phyloP scores from a whole-genome alignment of 2,329 filamentous ascomycete species.

The Teratosphaeria viscida region DNA sequence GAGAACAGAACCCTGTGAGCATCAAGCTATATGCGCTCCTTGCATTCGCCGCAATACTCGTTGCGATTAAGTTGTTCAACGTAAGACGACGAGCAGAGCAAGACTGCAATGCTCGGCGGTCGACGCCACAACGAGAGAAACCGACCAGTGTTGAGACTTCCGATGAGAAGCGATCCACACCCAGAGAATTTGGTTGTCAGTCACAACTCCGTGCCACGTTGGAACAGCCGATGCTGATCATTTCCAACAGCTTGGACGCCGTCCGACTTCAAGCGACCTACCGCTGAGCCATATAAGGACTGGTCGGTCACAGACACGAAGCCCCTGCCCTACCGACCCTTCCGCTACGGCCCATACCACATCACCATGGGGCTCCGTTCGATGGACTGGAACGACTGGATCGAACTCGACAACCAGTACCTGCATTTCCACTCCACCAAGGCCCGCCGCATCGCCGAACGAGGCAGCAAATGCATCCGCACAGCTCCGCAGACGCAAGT shows the following conservation, averaged over 20 bases:
- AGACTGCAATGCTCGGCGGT: neutral
- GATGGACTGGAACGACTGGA: slow-evolving; percentile 64
- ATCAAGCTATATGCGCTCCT: slow-evolving; percentile 5
- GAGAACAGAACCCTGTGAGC: neutral
- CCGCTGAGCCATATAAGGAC: slow-evolving; percentile 50
- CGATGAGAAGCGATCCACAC: slow-evolving; percentile 19
- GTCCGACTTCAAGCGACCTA: slow-evolving; percentile 49
- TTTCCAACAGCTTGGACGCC: slow-evolving; percentile 44
- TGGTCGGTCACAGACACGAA: slow-evolving; percentile 61
- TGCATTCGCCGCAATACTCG: neutral
- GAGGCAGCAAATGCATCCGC: slow-evolving; percentile 55
- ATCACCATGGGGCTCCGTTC: slow-evolving; percentile 68
- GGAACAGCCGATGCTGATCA: neutral
- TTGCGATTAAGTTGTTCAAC: neutral
- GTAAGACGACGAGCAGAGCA: neutral
- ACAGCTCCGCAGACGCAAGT: slow-evolving; percentile 51
- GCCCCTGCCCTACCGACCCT: slow-evolving; percentile 67
- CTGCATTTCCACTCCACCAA: slow-evolving; percentile 64
- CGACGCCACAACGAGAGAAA: slow-evolving; percentile 38
- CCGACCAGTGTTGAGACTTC: slow-evolving; percentile 16
- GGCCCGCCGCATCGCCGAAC: slow-evolving; percentile 53
- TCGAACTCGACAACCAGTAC: slow-evolving; percentile 75
- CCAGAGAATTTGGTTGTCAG: slow-evolving; percentile 39
- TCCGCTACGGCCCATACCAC: slow-evolving; percentile 66
- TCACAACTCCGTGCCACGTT: neutral